phyloP scores from a whole-genome alignment of 345 rosid genomes.

The Clausena lansium region DNA sequence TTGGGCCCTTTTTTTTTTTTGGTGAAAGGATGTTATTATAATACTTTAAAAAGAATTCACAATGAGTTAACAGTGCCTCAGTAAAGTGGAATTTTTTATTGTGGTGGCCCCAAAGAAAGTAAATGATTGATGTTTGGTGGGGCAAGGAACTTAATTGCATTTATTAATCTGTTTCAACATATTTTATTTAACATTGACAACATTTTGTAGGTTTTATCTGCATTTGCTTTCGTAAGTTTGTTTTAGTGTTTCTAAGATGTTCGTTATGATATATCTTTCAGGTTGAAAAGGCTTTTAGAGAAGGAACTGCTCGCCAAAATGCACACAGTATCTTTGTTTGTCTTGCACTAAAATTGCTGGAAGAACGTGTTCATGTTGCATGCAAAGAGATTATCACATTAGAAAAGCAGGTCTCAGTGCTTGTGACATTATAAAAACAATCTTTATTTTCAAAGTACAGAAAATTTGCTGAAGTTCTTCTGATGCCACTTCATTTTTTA shows the following conservation, averaged over 20 bases:
- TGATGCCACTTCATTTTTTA: constrained; percentile 19
- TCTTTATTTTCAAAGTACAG: constrained; percentile 5
- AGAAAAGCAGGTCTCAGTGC: constrained; percentile 79
- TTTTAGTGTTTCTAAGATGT: constrained; percentile 3
- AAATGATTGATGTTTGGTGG: neutral
- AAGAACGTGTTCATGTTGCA: constrained; percentile 91
- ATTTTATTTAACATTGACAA: neutral
- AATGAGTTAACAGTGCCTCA: neutral
- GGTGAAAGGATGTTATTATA: neutral
- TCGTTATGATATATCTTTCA: constrained; percentile 27
- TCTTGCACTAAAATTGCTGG: constrained; percentile 76
- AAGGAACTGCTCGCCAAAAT: constrained; percentile 96
- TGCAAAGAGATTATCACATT: constrained; percentile 90
- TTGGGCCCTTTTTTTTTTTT: neutral
- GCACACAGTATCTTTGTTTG: constrained; percentile 96
- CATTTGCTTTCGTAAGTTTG: neutral
- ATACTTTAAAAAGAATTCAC: neutral
- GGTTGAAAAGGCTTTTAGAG: constrained; percentile 99
- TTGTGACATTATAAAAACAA: constrained; percentile 13
- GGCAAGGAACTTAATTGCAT: neutral
- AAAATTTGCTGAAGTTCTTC: constrained; percentile 4
- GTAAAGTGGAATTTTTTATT: neutral
- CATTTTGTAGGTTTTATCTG: neutral
- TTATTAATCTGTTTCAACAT: neutral
- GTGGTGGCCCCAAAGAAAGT: neutral